These are phyloP conservation scores for Tothia fuscella DNA, from an alignment of 2,329 filamentous ascomycete genomes.

Conservation along the genomic window DNA sequence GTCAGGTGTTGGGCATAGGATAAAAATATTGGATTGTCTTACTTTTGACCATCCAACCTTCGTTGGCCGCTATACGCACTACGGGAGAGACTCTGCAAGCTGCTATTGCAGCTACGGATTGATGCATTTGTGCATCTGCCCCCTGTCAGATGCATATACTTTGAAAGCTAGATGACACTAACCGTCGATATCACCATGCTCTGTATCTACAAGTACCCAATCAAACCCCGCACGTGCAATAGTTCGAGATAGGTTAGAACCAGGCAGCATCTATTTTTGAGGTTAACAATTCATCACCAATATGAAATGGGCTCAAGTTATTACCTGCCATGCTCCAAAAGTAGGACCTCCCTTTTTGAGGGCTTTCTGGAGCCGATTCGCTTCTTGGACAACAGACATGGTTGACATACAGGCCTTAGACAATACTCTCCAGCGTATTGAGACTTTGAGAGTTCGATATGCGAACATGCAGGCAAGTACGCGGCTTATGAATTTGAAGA, in stretches of 20 bases:
- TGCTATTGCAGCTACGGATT: constrained; percentile 39
- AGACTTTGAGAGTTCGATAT: neutral
- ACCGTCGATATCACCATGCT: constrained; percentile 46
- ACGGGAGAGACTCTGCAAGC: constrained; percentile 32
- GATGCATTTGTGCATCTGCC: constrained; percentile 41
- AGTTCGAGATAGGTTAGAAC: constrained; percentile 40
- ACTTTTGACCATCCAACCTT: constrained; percentile 50
- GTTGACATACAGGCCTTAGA: constrained; percentile 13
- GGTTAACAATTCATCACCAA: neutral
- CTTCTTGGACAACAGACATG: constrained; percentile 44
- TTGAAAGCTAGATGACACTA: constrained; percentile 7
- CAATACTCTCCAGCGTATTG: no score
- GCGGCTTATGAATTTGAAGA: neutral
- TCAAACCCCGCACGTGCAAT: constrained; percentile 42
- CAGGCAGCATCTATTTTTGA: constrained; percentile 33
- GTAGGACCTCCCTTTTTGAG: constrained; percentile 37
- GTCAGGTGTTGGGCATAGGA: neutral
- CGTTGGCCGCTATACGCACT: constrained; percentile 41
- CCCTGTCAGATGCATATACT: constrained; percentile 3
- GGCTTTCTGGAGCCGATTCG: constrained; percentile 41
- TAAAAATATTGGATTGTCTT: neutral
- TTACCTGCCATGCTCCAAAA: constrained; percentile 47
- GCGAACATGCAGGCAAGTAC: no score
- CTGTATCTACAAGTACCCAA: constrained; percentile 43
- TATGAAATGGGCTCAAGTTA: neutral